These are phyloP conservation scores for Fragilaria crotonensis DNA, from an alignment of 108 stramenopile species.

Conservation along the genomic window DNA sequence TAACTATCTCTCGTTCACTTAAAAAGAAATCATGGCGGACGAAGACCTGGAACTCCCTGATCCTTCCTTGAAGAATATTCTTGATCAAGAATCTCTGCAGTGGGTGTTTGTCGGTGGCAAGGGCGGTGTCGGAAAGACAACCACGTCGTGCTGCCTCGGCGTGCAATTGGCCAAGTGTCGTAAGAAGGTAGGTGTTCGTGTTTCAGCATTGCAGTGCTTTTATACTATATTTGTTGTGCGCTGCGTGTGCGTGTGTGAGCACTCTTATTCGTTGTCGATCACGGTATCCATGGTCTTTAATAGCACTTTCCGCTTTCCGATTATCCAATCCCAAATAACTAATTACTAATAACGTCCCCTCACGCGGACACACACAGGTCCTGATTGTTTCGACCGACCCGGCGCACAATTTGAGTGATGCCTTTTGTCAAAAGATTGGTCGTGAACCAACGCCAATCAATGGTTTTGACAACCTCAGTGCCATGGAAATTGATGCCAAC, in stretches of 20 bases:
- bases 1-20: background rate
- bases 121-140: constrained; percentile 99
- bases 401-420: constrained; percentile 98
- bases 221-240: too few species aligned
- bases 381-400: constrained; percentile 97
- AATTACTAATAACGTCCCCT: background rate
- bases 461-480: constrained; percentile 93
- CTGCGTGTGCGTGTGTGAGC: too few species aligned
- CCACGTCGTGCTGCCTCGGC: constrained; percentile 93
- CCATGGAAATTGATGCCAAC: constrained; percentile 97
- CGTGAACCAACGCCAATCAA: constrained; percentile 95
- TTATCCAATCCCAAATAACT: background rate
- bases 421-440: constrained; percentile 98
- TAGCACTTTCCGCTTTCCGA: constrained; percentile 2
- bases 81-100: constrained; percentile 91
- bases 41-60: constrained; percentile 83
- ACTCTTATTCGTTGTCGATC: too few species aligned
- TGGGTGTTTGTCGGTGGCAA: constrained; percentile 99
- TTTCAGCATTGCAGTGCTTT: too few species aligned
- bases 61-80: constrained; percentile 89
- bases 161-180: constrained; percentile 83
- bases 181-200: constrained; percentile 60
- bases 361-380: constrained; percentile 32
- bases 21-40: constrained; percentile 12
- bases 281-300: constrained; percentile 2